Percentiles rank a stretch among this genome's conserved stretches.
Conservation (phyloP, 2,329 filamentous ascomycete species). For the Chrysoporthe cubensis region DNA sequence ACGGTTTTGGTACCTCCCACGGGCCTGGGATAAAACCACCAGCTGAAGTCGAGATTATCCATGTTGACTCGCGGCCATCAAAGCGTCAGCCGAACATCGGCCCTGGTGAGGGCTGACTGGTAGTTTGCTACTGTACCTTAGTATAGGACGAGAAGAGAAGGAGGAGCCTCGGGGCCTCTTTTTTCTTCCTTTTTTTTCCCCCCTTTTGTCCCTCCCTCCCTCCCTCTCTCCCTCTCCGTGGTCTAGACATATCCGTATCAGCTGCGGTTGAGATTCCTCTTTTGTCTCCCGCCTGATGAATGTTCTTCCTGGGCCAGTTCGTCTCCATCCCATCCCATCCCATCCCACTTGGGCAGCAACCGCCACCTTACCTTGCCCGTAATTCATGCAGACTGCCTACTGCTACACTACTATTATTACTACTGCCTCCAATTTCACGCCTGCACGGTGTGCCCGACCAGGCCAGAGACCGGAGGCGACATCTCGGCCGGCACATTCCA, state of each 20-base stretch:
- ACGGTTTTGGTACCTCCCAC: neutral
- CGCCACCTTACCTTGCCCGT: neutral
- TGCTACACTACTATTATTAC: neutral
- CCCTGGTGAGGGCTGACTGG: neutral
- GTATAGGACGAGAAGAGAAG: conserved; percentile 10
- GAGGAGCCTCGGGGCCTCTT: neutral
- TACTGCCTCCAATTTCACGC: neutral
- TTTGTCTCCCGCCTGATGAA: conserved; percentile 6
- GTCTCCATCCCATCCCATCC: neutral
- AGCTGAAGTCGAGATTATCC: neutral
- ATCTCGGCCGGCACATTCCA: neutral
- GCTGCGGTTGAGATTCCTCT: conserved; percentile 7
- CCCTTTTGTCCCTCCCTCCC: no score
- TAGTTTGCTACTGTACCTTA: neutral
- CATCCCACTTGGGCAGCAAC: neutral
- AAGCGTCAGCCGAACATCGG: conserved; percentile 16
- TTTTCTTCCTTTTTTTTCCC: neutral
- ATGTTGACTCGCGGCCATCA: conserved; percentile 8
- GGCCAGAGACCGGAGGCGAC: neutral
- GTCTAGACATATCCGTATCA: neutral
- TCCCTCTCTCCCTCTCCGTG: neutral
- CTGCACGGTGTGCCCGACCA: conserved; percentile 8
- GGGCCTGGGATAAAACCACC: neutral
- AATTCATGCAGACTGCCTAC: conserved; percentile 1
- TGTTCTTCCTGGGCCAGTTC: neutral